phyloP scores from a whole-genome alignment of 169 alveolate genomes.

The Theileria sp. region DNA sequence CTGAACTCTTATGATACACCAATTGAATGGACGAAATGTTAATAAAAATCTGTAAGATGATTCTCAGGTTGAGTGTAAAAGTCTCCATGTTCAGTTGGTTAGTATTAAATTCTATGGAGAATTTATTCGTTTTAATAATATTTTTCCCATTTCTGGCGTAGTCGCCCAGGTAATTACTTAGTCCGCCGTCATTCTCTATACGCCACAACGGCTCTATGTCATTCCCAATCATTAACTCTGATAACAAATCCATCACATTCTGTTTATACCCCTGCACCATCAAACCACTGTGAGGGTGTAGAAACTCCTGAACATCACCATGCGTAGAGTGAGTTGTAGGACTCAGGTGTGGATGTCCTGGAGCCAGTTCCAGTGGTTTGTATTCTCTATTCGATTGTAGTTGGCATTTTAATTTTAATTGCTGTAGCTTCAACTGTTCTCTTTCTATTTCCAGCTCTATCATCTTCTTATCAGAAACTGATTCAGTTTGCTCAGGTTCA shows the following conservation, averaged over 20 bases:
- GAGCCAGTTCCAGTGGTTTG: no score
- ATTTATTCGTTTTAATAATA: conserved; percentile 31
- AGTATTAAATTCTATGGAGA: not conserved
- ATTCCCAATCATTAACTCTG: not conserved
- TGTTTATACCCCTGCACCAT: no score
- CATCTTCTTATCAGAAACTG: not conserved
- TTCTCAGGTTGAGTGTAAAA: not conserved
- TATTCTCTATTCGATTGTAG: not conserved
- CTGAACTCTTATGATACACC: not conserved
- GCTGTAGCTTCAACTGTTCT: not conserved
- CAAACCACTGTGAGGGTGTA: no score
- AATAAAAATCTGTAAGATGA: not conserved
- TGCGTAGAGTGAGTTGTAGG: no score
- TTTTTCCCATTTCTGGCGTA: conserved; percentile 16
- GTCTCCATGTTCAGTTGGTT: not conserved
- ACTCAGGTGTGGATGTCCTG: no score
- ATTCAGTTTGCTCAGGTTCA: no score
- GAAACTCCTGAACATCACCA: no score
- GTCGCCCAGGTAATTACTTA: conserved; percentile 40
- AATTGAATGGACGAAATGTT: not conserved
- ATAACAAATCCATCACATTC: not conserved
- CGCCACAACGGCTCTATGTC: conserved; percentile 51
- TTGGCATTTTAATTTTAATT: not conserved
- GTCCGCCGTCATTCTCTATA: conserved; percentile 48
- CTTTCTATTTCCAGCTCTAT: not conserved